Percentiles rank a stretch among this genome's conserved stretches.
phyloP scores from a whole-genome alignment of 1,284 basidiomycete genomes.

The Tilletiaria anomala region DNA sequence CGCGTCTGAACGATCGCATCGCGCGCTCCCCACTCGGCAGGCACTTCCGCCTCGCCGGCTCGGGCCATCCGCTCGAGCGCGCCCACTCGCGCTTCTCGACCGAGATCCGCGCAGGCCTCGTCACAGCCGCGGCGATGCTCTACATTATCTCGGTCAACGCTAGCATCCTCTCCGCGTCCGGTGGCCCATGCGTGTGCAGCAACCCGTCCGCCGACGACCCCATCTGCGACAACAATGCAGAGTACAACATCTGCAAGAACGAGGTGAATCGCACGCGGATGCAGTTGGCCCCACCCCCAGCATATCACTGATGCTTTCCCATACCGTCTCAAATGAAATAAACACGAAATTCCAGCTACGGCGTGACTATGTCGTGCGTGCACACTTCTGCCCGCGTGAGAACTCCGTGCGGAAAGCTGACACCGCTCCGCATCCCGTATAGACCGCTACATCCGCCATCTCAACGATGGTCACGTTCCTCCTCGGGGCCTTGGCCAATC shows the following conservation, averaged over 20 bases:
- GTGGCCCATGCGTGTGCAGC: constrained; percentile 65
- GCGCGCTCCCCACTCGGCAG: constrained; percentile 58
- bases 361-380: constrained; percentile 40
- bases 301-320: not conserved
- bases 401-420: too few relatives aligned
- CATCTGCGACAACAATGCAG: constrained; percentile 46
- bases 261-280: too few relatives aligned
- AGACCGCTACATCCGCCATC: constrained; percentile 56
- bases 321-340: not conserved
- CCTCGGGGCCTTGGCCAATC: constrained; percentile 70
- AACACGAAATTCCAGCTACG: too few relatives aligned
- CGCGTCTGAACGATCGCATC: constrained; percentile 43
- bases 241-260: constrained; percentile 44
- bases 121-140: constrained; percentile 36
- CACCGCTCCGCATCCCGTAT: too few relatives aligned
- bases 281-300: not conserved
- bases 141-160: constrained; percentile 50
- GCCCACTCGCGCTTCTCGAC: constrained; percentile 54
- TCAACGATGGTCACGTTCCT: constrained; percentile 59
- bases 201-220: constrained; percentile 38
- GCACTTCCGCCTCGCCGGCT: constrained; percentile 72
- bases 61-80: constrained; percentile 59
- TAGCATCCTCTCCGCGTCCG: constrained; percentile 58
- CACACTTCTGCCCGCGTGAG: too few relatives aligned
- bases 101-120: constrained; percentile 34